Conservation (phyloP, 345 rosid species). For the Brassica cretica region DNA sequence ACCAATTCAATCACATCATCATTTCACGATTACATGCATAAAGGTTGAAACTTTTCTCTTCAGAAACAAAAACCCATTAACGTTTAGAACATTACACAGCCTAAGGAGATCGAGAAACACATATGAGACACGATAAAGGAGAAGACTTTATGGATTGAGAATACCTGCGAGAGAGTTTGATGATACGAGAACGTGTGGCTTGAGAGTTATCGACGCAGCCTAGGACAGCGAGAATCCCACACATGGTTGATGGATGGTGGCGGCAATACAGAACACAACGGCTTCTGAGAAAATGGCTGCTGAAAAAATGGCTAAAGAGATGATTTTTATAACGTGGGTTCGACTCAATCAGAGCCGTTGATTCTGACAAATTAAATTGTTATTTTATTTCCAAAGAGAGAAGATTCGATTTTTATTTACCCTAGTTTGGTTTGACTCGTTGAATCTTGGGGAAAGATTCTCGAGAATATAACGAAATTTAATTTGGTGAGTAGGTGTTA, state of each 20-base stretch:
- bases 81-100: slow-evolving; percentile 11
- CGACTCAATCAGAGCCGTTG: slow-evolving; percentile 45
- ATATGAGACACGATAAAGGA: background rate
- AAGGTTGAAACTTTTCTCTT: slow-evolving; percentile 15
- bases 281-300: slow-evolving; percentile 9
- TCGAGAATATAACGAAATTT: background rate
- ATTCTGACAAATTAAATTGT: slow-evolving; percentile 10
- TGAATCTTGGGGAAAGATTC: slow-evolving; percentile 20
- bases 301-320: background rate
- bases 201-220: slow-evolving; percentile 74
- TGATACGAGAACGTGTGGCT: slow-evolving; percentile 77
- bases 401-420: slow-evolving; percentile 33
- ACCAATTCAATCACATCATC: slow-evolving; percentile 1
- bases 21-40: slow-evolving; percentile 2
- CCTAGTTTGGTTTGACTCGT: slow-evolving; percentile 31
- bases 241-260: slow-evolving; percentile 66
- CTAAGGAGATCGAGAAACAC: slow-evolving; percentile 6
- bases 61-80: slow-evolving; percentile 17
- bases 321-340: slow-evolving; percentile 7
- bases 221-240: slow-evolving; percentile 79
- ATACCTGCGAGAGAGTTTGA: slow-evolving; percentile 77
- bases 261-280: slow-evolving; percentile 31
- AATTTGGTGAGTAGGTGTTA: background rate
- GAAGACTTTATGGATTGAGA: background rate
- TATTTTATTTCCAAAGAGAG: background rate